phyloP scores from a whole-genome alignment of 768 basidiomycete species.

The Clitopilus passeckerianus region DNA sequence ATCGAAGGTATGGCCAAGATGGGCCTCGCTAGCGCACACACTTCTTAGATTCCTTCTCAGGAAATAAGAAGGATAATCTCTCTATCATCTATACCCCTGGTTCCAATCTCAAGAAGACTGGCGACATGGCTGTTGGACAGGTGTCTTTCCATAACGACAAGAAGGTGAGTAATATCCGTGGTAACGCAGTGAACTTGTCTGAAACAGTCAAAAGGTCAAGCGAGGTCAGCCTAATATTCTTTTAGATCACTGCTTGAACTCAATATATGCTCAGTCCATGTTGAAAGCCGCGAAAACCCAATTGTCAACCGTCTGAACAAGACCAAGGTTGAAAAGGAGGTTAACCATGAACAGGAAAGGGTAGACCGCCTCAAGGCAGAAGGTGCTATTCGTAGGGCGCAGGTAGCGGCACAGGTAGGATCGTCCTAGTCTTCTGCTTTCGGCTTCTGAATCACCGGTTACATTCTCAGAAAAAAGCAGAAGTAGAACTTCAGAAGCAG shows the following conservation, averaged over 20 bases:
- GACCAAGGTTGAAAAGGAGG: conserved; percentile 78
- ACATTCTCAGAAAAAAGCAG: conserved; percentile 63
- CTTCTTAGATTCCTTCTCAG: conserved; percentile 32
- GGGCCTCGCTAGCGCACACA: neutral
- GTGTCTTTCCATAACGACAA: conserved; percentile 95
- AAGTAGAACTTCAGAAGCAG: conserved; percentile 64
- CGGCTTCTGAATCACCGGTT: neutral
- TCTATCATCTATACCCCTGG: conserved; percentile 94
- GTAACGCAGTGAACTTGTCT: neutral
- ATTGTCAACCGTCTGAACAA: conserved; percentile 94
- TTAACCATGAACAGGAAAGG: conserved; percentile 89
- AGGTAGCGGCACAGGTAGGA: conserved; percentile 63
- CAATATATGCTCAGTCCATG: conserved; percentile 48
- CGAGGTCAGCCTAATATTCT: conserved; percentile 42
- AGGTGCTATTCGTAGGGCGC: conserved; percentile 54
- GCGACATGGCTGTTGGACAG: conserved; percentile 95
- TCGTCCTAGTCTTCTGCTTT: neutral
- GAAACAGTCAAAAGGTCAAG: conserved; percentile 54
- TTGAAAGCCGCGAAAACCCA: conserved; percentile 76
- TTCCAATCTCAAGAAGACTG: conserved; percentile 95
- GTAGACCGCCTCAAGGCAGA: conserved; percentile 80
- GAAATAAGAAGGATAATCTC: conserved; percentile 93
- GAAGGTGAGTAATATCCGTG: conserved; percentile 38
- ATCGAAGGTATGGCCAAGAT: conserved; percentile 67
- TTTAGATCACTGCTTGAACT: neutral